Percentiles rank a stretch among this genome's conserved stretches.
Evolutionary conservation across 2,329 filamentous ascomycete genomes (phyloP).

Genomic region (Calonectria hongkongensis): DNA sequence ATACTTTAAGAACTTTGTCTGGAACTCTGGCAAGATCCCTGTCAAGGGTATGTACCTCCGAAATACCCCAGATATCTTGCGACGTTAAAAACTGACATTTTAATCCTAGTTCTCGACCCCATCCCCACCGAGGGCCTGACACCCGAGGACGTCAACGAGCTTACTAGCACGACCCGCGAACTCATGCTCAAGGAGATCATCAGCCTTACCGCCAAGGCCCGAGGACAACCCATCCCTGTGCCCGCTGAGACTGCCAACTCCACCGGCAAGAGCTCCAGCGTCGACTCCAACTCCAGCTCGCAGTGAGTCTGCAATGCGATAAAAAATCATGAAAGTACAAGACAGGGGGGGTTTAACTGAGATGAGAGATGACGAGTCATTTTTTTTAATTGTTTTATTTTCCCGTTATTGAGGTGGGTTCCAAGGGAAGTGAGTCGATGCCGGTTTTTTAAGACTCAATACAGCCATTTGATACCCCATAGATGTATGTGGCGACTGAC

Average conservation of each 20-base stretch:
- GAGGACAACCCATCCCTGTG: slow-evolving; percentile 62
- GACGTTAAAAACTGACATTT: slow-evolving; percentile 4
- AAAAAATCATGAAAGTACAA: not conserved
- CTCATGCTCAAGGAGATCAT: slow-evolving; percentile 83
- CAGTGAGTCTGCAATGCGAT: slow-evolving; percentile 40
- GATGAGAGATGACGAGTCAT: slow-evolving; percentile 35
- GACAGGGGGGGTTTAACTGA: slow-evolving; percentile 21
- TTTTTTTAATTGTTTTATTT: slow-evolving; percentile 33
- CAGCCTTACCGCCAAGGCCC: slow-evolving; percentile 70
- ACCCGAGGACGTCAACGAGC: slow-evolving; percentile 84
- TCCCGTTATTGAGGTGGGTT: slow-evolving; percentile 43
- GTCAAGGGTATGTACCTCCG: slow-evolving; percentile 77
- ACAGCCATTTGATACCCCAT: slow-evolving; percentile 58
- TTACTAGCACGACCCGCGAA: slow-evolving; percentile 81
- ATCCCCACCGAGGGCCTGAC: slow-evolving; percentile 85
- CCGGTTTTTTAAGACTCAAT: slow-evolving; percentile 53
- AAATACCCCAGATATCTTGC: not conserved
- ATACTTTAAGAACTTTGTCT: slow-evolving; percentile 77
- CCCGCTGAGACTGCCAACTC: slow-evolving; percentile 51
- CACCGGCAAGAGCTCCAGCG: slow-evolving; percentile 56
- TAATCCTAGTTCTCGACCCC: slow-evolving; percentile 81
- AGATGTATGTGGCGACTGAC: slow-evolving; percentile 58
- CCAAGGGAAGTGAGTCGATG: slow-evolving; percentile 48
- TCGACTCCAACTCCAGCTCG: slow-evolving; percentile 68
- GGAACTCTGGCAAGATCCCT: slow-evolving; percentile 82